Evolutionary conservation across 2,329 filamentous ascomycete genomes (phyloP).

Genomic region (Curvularia sp.): DNA sequence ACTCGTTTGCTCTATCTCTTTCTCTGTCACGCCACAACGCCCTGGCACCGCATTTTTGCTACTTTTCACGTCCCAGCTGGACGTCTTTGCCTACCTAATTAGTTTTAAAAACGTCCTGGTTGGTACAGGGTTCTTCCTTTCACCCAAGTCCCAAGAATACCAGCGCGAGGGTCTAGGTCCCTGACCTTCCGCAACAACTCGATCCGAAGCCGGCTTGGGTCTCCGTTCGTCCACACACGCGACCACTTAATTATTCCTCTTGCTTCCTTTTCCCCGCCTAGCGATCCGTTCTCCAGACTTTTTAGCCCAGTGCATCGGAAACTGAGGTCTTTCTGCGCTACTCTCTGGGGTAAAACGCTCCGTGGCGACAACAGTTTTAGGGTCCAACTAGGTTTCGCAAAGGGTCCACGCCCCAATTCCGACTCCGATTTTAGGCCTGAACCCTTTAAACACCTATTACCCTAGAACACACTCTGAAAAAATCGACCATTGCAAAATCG

Average conservation of each 20-base stretch:
- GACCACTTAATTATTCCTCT: conserved; percentile 3
- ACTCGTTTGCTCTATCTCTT: background rate
- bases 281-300: too few species aligned
- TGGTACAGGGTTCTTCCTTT: conserved; percentile 3
- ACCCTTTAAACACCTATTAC: background rate
- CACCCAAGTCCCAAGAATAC: conserved; percentile 8
- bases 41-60: background rate
- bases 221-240: conserved; percentile 25
- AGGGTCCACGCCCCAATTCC: conserved; percentile 6
- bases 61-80: conserved; percentile 8
- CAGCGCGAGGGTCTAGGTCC: conserved; percentile 12
- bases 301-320: background rate
- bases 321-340: background rate
- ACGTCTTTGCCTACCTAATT: background rate
- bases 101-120: conserved; percentile 4
- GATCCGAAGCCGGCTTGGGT: conserved; percentile 18
- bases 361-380: conserved; percentile 13
- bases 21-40: conserved; percentile 2
- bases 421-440: conserved; percentile 6
- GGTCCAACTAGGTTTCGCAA: background rate
- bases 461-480: background rate
- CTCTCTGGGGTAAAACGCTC: conserved; percentile 5
- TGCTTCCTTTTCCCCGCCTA: background rate
- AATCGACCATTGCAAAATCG: background rate
- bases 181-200: conserved; percentile 16